Evolutionary conservation across 495 filamentous ascomycete species (phyloP).

Genomic region (Entonaema liquescens): DNA sequence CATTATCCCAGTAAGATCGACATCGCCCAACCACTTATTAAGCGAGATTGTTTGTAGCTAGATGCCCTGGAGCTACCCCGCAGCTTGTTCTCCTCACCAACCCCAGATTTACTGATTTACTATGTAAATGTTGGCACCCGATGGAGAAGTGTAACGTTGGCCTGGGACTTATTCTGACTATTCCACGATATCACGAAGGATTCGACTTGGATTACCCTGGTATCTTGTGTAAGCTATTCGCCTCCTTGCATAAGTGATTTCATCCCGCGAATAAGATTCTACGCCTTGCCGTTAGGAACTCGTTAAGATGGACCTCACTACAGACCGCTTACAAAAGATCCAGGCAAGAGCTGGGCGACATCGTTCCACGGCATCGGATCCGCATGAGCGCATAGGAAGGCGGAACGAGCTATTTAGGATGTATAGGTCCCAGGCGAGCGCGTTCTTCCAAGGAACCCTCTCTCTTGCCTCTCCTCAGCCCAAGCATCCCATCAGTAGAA

Average conservation of each 20-base stretch:
- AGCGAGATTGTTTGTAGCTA: neutral
- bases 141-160: conserved; percentile 35
- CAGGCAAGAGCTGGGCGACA: conserved; percentile 20
- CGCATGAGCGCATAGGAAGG: neutral
- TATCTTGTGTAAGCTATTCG: conserved; percentile 1
- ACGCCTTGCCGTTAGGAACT: conserved; percentile 1
- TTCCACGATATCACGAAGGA: neutral
- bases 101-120: conserved; percentile 26
- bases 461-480: neutral
- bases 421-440: neutral
- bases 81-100: conserved; percentile 33
- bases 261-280: conserved; percentile 25
- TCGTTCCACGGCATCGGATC: conserved; percentile 27
- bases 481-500: conserved; percentile 1
- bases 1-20: neutral
- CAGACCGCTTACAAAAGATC: conserved; percentile 24
- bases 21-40: conserved; percentile 7
- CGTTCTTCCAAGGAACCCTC: conserved; percentile 1
- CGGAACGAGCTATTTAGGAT: conserved; percentile 29
- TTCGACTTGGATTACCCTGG: conserved; percentile 21
- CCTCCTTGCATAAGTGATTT: conserved; percentile 7
- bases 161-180: conserved; percentile 10
- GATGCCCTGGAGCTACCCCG: conserved; percentile 28
- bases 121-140: conserved; percentile 8
- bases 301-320: conserved; percentile 9